Evolutionary conservation across 2,329 filamentous ascomycete genomes (phyloP).

Genomic region (Falciphora oryzae): DNA sequence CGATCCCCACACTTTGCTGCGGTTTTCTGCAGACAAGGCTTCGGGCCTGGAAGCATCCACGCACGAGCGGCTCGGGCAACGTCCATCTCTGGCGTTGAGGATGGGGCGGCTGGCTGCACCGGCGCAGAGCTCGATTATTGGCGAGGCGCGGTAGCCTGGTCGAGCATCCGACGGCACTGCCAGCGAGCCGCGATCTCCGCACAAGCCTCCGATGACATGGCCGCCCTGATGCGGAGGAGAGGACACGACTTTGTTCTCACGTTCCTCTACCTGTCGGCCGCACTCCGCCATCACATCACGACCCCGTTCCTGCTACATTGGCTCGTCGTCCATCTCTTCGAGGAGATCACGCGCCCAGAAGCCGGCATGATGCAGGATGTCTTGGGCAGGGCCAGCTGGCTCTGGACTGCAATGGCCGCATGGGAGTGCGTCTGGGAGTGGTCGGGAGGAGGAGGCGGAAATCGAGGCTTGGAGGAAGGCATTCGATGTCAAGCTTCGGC

Average conservation of each 20-base stretch:
- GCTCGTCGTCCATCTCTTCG: background rate
- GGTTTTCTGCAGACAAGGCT: background rate
- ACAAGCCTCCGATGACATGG: background rate
- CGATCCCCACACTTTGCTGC: background rate
- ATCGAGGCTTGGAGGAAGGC: background rate
- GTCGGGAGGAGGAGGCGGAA: background rate
- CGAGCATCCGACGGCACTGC: background rate
- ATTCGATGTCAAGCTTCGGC: background rate
- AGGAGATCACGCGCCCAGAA: background rate
- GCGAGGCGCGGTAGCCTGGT: background rate
- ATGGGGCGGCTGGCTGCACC: background rate
- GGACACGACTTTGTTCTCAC: background rate
- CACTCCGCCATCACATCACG: background rate
- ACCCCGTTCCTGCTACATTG: background rate
- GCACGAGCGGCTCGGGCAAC: background rate
- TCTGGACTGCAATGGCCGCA: background rate
- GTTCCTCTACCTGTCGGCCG: background rate
- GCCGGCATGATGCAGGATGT: background rate
- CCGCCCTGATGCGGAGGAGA: background rate
- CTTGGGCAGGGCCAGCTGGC: background rate
- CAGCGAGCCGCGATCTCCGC: background rate
- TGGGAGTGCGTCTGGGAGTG: background rate
- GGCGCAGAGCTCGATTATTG: background rate
- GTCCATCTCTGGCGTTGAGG: background rate
- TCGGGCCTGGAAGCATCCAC: background rate